phyloP scores from a whole-genome alignment of 2,329 filamentous ascomycete genomes.

The Aspergillus sp. region DNA sequence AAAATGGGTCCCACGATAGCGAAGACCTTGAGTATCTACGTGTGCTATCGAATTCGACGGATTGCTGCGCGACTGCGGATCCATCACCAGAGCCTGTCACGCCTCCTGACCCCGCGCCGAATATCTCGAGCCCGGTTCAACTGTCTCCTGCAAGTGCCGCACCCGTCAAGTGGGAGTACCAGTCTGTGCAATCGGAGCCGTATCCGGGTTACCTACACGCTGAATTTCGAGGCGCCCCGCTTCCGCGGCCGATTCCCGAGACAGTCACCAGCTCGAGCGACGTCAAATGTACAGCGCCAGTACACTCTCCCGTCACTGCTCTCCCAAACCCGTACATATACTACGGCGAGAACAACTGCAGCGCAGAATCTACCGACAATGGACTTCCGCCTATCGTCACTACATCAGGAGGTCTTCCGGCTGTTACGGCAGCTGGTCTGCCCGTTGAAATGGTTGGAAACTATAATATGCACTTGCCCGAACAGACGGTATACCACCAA shows the following conservation, averaged over 20 bases:
- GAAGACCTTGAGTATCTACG: constrained; percentile 44
- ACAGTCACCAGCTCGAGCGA: constrained; percentile 21
- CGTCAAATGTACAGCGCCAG: constrained; percentile 18
- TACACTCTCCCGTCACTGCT: constrained; percentile 16
- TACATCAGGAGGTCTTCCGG: constrained; percentile 23
- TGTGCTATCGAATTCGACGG: constrained; percentile 40
- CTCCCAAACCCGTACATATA: constrained; percentile 31
- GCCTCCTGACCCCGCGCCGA: constrained; percentile 37
- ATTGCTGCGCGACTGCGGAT: constrained; percentile 44
- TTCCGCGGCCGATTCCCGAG: constrained; percentile 26
- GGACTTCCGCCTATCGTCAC: constrained; percentile 24
- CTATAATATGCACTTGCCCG: constrained; percentile 31
- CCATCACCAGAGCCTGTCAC: constrained; percentile 43
- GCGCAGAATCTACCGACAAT: constrained; percentile 17
- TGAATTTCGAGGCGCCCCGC: constrained; percentile 28
- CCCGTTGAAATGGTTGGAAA: constrained; percentile 31
- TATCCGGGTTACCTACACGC: constrained; percentile 29
- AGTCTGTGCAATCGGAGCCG: constrained; percentile 19
- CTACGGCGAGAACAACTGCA: constrained; percentile 26
- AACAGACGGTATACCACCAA: constrained; percentile 23
- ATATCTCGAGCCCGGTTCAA: constrained; percentile 26
- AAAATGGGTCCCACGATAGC: constrained; percentile 40
- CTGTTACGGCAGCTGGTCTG: constrained; percentile 20
- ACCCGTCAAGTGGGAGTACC: constrained; percentile 37
- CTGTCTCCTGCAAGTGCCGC: constrained; percentile 22